Evolutionary conservation across 2,329 filamentous ascomycete species (phyloP).

Genomic region (Cercospora janseana): DNA sequence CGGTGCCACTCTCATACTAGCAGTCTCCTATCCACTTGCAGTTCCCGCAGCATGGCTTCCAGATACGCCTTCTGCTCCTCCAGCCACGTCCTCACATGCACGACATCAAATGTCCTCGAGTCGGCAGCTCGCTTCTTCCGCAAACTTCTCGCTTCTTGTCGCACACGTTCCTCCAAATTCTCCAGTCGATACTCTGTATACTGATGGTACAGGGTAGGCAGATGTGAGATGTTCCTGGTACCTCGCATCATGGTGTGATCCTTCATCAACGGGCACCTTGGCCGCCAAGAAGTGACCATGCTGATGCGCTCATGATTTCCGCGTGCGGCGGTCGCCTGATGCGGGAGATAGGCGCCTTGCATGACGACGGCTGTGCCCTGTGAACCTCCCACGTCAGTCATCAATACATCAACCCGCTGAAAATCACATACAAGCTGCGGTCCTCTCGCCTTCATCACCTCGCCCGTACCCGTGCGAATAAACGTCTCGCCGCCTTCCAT

Average conservation of each 20-base stretch:
- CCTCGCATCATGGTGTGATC: slow-evolving; percentile 63
- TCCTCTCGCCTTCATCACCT: slow-evolving; percentile 58
- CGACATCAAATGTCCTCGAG: not conserved
- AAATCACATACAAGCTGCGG: slow-evolving; percentile 38
- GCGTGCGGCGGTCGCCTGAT: slow-evolving; percentile 60
- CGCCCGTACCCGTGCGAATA: slow-evolving; percentile 54
- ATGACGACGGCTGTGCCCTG: slow-evolving; percentile 64
- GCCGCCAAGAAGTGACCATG: slow-evolving; percentile 66
- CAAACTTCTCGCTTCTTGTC: slow-evolving; percentile 27
- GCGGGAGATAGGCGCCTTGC: slow-evolving; percentile 66
- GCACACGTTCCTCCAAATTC: slow-evolving; percentile 60
- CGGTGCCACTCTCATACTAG: not conserved
- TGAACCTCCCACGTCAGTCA: not conserved
- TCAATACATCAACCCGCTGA: too few relatives aligned
- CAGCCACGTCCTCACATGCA: not conserved
- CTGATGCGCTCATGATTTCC: slow-evolving; percentile 62
- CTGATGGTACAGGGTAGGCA: slow-evolving; percentile 59
- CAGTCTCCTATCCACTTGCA: not conserved
- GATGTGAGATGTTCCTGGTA: slow-evolving; percentile 58
- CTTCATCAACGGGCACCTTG: slow-evolving; percentile 52
- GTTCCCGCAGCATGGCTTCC: slow-evolving; percentile 1
- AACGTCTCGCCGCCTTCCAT: slow-evolving; percentile 67
- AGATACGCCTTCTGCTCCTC: slow-evolving; percentile 12
- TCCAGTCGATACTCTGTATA: slow-evolving; percentile 63
- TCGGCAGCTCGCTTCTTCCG: not conserved